These are phyloP conservation scores for Aechmea fasciata DNA, from an alignment of 176 grass and related monocot species.

Conservation along the genomic window DNA sequence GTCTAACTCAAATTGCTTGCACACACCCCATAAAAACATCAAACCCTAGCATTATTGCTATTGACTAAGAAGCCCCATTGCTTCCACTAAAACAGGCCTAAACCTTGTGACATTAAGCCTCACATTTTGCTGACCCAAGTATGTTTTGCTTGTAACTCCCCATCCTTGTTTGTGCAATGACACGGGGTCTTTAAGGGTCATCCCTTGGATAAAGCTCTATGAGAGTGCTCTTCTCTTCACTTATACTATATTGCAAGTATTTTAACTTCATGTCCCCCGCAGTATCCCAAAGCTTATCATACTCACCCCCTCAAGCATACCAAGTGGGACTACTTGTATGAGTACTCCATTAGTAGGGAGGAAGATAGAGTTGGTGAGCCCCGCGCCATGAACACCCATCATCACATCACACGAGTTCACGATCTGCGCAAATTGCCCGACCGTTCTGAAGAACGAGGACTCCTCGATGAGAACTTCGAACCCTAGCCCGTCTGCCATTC, in stretches of 20 bases:
- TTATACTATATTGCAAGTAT: constrained; percentile 73
- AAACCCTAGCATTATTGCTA: not conserved
- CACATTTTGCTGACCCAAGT: constrained; percentile 58
- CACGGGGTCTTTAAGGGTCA: constrained; percentile 41
- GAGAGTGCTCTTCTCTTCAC: constrained; percentile 54
- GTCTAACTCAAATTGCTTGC: not conserved
- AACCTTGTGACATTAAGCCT: constrained; percentile 44
- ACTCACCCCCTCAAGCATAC: constrained; percentile 34
- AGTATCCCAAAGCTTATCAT: constrained; percentile 34
- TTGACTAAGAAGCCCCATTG: constrained; percentile 4
- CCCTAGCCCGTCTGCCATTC: constrained; percentile 23
- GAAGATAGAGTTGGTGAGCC: constrained; percentile 64
- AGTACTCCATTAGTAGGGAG: constrained; percentile 53
- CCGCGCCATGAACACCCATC: constrained; percentile 67
- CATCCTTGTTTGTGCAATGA: constrained; percentile 47
- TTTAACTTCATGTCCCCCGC: constrained; percentile 36
- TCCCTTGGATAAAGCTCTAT: constrained; percentile 39
- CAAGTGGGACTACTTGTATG: constrained; percentile 57
- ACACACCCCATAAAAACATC: not conserved
- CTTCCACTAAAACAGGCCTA: constrained; percentile 27
- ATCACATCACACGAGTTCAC: constrained; percentile 68
- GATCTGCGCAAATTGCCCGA: constrained; percentile 35
- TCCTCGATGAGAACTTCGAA: constrained; percentile 66
- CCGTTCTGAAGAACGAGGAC: constrained; percentile 36
- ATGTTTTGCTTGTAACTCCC: constrained; percentile 29